Percentiles rank a stretch among this genome's conserved stretches.
Evolutionary conservation across 2,329 filamentous ascomycete genomes (phyloP).

Genomic region (Verticillium nonalfalfae): DNA sequence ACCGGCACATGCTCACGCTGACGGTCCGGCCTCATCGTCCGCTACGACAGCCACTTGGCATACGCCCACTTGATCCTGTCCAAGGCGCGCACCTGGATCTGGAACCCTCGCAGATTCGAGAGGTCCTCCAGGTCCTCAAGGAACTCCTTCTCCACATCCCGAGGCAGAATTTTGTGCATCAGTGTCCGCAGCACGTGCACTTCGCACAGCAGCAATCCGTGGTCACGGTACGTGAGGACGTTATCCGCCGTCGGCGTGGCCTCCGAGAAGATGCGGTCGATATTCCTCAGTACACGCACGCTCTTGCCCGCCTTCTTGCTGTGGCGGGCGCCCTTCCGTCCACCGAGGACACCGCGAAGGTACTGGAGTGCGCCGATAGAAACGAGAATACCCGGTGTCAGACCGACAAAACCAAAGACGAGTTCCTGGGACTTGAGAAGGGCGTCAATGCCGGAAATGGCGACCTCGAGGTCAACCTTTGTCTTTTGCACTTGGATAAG

Average conservation of each 20-base stretch:
- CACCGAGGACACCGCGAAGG: constrained; percentile 62
- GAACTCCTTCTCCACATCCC: constrained; percentile 75
- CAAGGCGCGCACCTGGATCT: constrained; percentile 71
- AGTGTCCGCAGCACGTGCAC: constrained; percentile 74
- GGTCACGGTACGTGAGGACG: constrained; percentile 83
- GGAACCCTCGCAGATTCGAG: constrained; percentile 73
- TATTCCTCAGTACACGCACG: constrained; percentile 75
- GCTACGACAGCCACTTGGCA: constrained; percentile 60
- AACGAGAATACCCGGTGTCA: constrained; percentile 90
- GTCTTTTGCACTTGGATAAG: constrained; percentile 98
- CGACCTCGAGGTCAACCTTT: constrained; percentile 95
- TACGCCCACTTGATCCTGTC: constrained; percentile 89
- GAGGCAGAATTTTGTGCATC: constrained; percentile 62
- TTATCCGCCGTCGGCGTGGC: constrained; percentile 65
- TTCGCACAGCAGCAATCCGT: constrained; percentile 84
- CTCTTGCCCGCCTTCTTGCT: constrained; percentile 63
- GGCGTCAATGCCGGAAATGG: constrained; percentile 91
- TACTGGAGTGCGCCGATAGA: constrained; percentile 70
- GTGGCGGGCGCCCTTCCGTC: constrained; percentile 59
- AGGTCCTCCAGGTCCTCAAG: constrained; percentile 82
- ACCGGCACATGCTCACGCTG: not conserved
- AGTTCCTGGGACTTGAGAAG: constrained; percentile 94
- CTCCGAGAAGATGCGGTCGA: constrained; percentile 71
- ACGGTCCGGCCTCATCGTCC: not conserved
- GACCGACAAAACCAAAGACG: constrained; percentile 92